Conservation (phyloP, 2,329 filamentous ascomycete species). For the Cladobotryum mycophilum region DNA sequence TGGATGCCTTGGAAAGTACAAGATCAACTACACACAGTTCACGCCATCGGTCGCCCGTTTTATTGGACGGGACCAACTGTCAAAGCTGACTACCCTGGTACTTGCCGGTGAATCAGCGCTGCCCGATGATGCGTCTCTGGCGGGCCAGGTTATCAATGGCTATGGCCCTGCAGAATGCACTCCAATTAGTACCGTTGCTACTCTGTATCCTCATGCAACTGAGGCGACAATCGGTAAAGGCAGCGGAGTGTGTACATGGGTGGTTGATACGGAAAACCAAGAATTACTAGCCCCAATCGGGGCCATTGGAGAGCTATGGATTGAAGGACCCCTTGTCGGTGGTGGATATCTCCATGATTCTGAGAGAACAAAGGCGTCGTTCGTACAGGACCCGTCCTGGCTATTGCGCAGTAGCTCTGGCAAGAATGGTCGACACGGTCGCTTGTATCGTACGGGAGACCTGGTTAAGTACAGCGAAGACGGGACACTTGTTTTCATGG, state of each 20-base stretch:
- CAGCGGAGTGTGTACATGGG: neutral
- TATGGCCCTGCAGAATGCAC: conserved; percentile 19
- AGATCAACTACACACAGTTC: conserved; percentile 3
- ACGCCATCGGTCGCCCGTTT: conserved; percentile 12
- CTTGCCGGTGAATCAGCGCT: conserved; percentile 13
- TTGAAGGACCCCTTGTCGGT: conserved; percentile 14
- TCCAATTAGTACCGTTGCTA: neutral
- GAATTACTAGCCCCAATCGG: neutral
- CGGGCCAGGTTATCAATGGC: conserved; percentile 11
- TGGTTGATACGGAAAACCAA: neutral
- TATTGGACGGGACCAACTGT: conserved; percentile 11
- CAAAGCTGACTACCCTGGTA: conserved; percentile 9
- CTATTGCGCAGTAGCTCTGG: neutral
- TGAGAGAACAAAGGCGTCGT: too few relatives aligned
- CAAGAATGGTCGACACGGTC: neutral
- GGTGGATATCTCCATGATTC: neutral
- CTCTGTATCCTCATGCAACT: too few relatives aligned
- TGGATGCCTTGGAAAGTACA: conserved; percentile 33
- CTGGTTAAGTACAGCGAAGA: neutral
- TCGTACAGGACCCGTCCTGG: neutral
- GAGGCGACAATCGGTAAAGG: too few relatives aligned
- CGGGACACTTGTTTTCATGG: neutral
- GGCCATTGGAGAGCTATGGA: conserved; percentile 11
- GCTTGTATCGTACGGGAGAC: neutral
- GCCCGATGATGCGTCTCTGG: conserved; percentile 6